Conservation (phyloP, 306 rosid species). For the Vigna radiata region DNA sequence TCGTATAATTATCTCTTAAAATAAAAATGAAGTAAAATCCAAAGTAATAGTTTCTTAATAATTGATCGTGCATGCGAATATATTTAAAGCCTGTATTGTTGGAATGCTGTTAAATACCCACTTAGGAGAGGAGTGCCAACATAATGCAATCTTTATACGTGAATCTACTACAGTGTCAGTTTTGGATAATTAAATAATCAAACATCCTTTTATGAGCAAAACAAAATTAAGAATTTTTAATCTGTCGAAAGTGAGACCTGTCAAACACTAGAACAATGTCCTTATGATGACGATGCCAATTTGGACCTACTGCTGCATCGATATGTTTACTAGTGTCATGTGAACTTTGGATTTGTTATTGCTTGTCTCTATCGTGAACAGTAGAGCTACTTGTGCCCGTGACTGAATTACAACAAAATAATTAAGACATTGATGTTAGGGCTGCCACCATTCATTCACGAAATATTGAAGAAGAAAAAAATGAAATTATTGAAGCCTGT, state of each 20-base stretch:
- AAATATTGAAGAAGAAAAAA: background rate
- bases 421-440: slow-evolving; percentile 1
- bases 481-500: background rate
- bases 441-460: background rate
- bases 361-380: background rate
- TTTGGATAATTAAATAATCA: background rate
- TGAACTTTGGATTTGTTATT: slow-evolving; percentile 8
- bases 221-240: background rate
- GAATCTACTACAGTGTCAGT: background rate
- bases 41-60: no score
- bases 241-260: background rate
- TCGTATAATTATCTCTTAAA: no score
- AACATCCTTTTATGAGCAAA: background rate
- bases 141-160: no score
- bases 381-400: slow-evolving; percentile 6
- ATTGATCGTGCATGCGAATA: no score
- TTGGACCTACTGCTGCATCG: background rate
- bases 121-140: no score
- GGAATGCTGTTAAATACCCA: no score
- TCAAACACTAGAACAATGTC: background rate
- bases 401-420: background rate
- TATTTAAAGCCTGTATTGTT: no score
- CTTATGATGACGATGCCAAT: background rate
- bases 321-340: background rate
- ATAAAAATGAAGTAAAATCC: no score